Base-by-base conservation (phyloP, 441 rosid genomes). In the Oxalis stricta region DNA sequence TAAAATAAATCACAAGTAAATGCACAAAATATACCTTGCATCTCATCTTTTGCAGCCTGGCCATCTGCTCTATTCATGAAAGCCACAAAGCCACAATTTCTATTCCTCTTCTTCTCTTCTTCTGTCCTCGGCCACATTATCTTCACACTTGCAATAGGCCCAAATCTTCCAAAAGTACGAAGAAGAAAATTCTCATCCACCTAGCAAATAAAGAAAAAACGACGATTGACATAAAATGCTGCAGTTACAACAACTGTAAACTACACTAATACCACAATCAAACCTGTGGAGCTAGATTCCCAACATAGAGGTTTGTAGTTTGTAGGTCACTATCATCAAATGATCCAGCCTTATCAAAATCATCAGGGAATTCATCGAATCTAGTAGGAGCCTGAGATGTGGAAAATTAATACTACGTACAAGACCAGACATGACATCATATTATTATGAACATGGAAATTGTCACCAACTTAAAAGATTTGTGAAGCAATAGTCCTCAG, bases 101-200 rank as follows among this genome's bases (percentile, higher is more conserved):
- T 76, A 63, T 87, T 92, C 44, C 94, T 76, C 55, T 84, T 77
- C 41, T 72, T 48, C 71, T 92, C 99, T 61, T 92, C 99, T 37
- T 92, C 99, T 40, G 99, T 87, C 67, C 97, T 73, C 35, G 99
- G 99, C 99, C 99, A 92, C 97, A 92, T 92, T 69, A 92, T 87
- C 71, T 92, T 87, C 58, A 92, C 97, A 65, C 99, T 92, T 53
- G 99, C 99, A 67, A 92, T 87, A 45, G 99, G 97, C 44, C 99
- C 99, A 77, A 92, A 92, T 79, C 99, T 84, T 72, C 99, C 99
- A 55, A 92, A 92, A 42, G 99, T 92, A 39, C 99, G 76, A 34
- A 92, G 65, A 68, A 87, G 96, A 64, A 92, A 92, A 67, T 87
- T 92, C 69, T 92, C 97, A 68, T 92, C 99, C 52, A 91, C 99